These are phyloP conservation scores for Alternaria triticimaculans DNA, from an alignment of 2,329 filamentous ascomycete genomes.

Conservation along the genomic window DNA sequence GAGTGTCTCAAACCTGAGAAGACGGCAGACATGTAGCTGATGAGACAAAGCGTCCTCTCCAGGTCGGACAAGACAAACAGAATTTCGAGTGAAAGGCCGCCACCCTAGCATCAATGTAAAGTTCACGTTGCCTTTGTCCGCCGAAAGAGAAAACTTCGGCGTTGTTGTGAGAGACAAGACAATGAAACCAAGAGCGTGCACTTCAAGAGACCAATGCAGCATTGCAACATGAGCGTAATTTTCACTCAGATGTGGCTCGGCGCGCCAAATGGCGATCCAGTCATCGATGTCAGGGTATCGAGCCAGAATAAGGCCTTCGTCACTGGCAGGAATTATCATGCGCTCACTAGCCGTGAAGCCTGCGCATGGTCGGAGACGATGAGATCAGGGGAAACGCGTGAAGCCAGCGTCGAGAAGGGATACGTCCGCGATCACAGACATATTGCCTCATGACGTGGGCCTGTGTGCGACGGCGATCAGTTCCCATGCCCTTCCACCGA, in stretches of 20 bases:
- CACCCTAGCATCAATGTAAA: neutral
- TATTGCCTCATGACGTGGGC: neutral
- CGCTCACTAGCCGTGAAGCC: no score
- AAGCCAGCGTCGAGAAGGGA: no score
- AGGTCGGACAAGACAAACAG: neutral
- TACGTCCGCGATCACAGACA: neutral
- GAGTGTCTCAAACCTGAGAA: neutral
- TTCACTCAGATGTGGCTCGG: neutral
- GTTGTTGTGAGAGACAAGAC: neutral
- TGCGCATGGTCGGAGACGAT: neutral
- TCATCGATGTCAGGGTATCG: neutral
- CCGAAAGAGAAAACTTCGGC: neutral
- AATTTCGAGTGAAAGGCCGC: neutral
- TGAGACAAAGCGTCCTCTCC: neutral
- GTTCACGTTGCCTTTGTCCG: neutral
- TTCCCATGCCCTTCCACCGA: constrained; percentile 45
- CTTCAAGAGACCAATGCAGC: neutral
- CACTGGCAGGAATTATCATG: no score
- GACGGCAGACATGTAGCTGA: neutral
- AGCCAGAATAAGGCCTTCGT: neutral
- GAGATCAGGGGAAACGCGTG: neutral
- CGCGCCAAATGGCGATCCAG: neutral
- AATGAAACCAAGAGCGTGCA: neutral
- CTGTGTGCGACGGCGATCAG: constrained; percentile 34
- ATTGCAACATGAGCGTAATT: neutral